Base-by-base conservation (phyloP, 106 monocot genomes). In the Narthecium ossifragum region DNA sequence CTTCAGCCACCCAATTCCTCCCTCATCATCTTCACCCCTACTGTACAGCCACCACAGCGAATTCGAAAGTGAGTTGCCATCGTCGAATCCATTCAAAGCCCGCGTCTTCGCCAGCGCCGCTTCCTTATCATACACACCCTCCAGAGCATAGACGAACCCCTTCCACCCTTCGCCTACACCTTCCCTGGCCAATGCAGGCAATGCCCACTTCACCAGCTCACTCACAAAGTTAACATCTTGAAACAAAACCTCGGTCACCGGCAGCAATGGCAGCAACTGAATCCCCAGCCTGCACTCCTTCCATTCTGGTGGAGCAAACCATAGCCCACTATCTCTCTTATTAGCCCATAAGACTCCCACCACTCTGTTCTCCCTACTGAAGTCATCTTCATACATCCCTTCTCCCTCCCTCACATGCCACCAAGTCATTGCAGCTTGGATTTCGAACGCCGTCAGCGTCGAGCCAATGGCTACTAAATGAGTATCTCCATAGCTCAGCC, bases 21-120 rank as follows among this genome's bases (percentile, higher is more conserved):
- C 61, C 10, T 67, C 77, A 6, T 41, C 52, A 25, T 17, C 72
- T n/a, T 70, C 68, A 24, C 54, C 70, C 32, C 93, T 81, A 28
- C 93, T 93, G 34, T 88, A 46, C 38, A 88, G 54, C 93, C 93
- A 93, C 93, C 93, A 93, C 38, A 93, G 69, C 81, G 79, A 63
- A 69, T 93, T 93, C 3, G 88, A 73, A 26, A 88, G 81, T 2
- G 93, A 88, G 63, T 93, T 85, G 1, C 93, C 93, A 55, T 93
- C 93, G 39, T 93, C 93, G 31, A 62, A 75, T 24, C 69, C 88
- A n/a, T 48, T 69, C 62, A 93, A 53, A 9, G 17, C 57, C 58
- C 77, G 73, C 11, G 69, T 77, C 68, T 88, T 93, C 72, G 45
- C 59, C 71, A 85, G 39, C 6, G 93, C 93, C 11, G 48, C 17